phyloP scores from a whole-genome alignment of 768 basidiomycete genomes.

The Tylopilus felleus region DNA sequence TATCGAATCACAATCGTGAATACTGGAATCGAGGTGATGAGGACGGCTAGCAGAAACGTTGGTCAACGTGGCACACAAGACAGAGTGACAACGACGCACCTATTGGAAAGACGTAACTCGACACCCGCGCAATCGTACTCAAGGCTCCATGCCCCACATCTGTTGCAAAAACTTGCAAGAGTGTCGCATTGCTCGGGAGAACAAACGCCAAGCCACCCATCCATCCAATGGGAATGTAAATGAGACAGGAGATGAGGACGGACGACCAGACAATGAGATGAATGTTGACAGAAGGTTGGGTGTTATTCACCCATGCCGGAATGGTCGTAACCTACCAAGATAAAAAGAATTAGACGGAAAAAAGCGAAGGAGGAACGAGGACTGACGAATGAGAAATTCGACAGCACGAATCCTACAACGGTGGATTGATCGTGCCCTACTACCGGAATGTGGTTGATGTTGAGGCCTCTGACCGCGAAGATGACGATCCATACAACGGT shows the following conservation, averaged over 20 bases:
- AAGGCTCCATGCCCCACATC: slow-evolving; percentile 1
- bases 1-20: slow-evolving; percentile 25
- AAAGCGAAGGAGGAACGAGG: not conserved
- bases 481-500: slow-evolving; percentile 19
- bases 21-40: slow-evolving; percentile 25
- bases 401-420: slow-evolving; percentile 23
- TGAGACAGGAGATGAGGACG: slow-evolving; percentile 23
- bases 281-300: slow-evolving; percentile 21
- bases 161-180: slow-evolving; percentile 17
- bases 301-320: slow-evolving; percentile 27
- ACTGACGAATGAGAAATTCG: slow-evolving; percentile 26
- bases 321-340: slow-evolving; percentile 19
- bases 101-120: slow-evolving; percentile 22
- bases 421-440: slow-evolving; percentile 19
- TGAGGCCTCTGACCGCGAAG: slow-evolving; percentile 12
- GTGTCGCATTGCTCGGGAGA: slow-evolving; percentile 5
- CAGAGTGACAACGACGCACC: slow-evolving; percentile 3
- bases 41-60: slow-evolving; percentile 15
- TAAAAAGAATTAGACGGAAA: not conserved
- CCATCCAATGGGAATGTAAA: slow-evolving; percentile 25
- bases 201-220: slow-evolving; percentile 18
- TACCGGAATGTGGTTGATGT: slow-evolving; percentile 6
- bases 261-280: slow-evolving; percentile 21
- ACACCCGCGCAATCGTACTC: slow-evolving; percentile 8
- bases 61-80: not conserved